Conservation (phyloP, 2,329 filamentous ascomycete genomes). For the Ophiostoma pallidulum region DNA sequence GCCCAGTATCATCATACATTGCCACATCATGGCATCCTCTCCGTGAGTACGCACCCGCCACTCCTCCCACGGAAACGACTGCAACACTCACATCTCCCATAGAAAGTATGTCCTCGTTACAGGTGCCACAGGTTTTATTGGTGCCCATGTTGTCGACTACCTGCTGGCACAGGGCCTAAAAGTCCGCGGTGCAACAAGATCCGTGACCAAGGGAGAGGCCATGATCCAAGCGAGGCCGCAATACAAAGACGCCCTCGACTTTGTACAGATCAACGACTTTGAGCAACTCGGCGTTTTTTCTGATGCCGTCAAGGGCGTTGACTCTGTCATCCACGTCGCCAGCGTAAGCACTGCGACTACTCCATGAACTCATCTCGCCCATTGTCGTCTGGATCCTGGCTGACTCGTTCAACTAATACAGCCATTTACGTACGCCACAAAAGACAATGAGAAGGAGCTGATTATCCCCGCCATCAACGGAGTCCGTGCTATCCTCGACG, state of each 20-base stretch:
- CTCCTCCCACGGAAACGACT: too few species aligned
- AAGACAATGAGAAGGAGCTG: constrained; percentile 35
- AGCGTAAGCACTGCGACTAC: not conserved
- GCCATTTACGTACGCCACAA: constrained; percentile 30
- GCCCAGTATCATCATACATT: too few species aligned
- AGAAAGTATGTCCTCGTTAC: constrained; percentile 18
- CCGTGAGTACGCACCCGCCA: too few species aligned
- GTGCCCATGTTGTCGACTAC: constrained; percentile 27
- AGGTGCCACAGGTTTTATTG: constrained; percentile 23
- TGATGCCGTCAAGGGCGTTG: constrained; percentile 22
- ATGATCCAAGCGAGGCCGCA: constrained; percentile 21
- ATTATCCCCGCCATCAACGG: constrained; percentile 38
- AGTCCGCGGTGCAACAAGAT: constrained; percentile 21
- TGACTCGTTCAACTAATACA: too few species aligned
- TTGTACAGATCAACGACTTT: constrained; percentile 35
- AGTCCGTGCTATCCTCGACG: constrained; percentile 31
- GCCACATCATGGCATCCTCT: too few species aligned
- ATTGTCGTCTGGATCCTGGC: too few species aligned
- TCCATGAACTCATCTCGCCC: too few species aligned
- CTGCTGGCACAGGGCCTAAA: constrained; percentile 23
- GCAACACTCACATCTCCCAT: not conserved
- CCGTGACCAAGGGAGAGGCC: constrained; percentile 14
- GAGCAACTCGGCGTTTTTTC: constrained; percentile 23
- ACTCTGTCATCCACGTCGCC: constrained; percentile 26
- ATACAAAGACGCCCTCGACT: constrained; percentile 28